A percentile compares a stretch with the other conserved stretches of the same genome.
These are phyloP conservation scores for Suillus subalutaceus DNA, from an alignment of 768 basidiomycete genomes.

Conservation along the genomic window DNA sequence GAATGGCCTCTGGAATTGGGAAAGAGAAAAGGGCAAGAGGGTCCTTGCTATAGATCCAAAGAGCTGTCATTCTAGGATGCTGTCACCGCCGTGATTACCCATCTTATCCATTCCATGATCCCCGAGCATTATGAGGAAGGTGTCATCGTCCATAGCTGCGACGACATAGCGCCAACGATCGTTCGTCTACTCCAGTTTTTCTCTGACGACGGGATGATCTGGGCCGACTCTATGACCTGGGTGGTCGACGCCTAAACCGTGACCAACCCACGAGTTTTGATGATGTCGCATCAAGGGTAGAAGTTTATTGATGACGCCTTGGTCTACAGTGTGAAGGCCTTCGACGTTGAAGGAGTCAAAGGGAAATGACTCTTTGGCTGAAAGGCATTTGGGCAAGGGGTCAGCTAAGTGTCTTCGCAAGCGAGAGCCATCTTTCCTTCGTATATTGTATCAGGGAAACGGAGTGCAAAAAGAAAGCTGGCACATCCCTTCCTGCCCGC, in stretches of 20 bases:
- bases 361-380: no score
- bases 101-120: slow-evolving; percentile 97
- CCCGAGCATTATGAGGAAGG: slow-evolving; percentile 86
- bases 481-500: no score
- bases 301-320: slow-evolving; percentile 85
- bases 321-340: slow-evolving; percentile 93
- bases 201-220: slow-evolving; percentile 77
- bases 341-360: slow-evolving; percentile 98
- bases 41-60: slow-evolving; percentile 93
- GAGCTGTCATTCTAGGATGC: slow-evolving; percentile 77
- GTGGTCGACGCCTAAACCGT: slow-evolving; percentile 95
- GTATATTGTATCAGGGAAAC: no score
- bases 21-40: slow-evolving; percentile 54
- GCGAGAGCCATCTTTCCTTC: no score
- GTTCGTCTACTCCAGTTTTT: slow-evolving; percentile 90
- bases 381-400: no score
- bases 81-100: slow-evolving; percentile 96
- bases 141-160: slow-evolving; percentile 74
- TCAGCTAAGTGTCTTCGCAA: no score
- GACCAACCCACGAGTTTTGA: slow-evolving; percentile 74
- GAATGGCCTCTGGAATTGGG: slow-evolving; percentile 52
- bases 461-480: no score
- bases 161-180: slow-evolving; percentile 73
- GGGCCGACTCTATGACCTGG: slow-evolving; percentile 94
- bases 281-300: slow-evolving; percentile 67